Base-by-base conservation (phyloP, 164 flowering plant species). In the Litsea cubeba region DNA sequence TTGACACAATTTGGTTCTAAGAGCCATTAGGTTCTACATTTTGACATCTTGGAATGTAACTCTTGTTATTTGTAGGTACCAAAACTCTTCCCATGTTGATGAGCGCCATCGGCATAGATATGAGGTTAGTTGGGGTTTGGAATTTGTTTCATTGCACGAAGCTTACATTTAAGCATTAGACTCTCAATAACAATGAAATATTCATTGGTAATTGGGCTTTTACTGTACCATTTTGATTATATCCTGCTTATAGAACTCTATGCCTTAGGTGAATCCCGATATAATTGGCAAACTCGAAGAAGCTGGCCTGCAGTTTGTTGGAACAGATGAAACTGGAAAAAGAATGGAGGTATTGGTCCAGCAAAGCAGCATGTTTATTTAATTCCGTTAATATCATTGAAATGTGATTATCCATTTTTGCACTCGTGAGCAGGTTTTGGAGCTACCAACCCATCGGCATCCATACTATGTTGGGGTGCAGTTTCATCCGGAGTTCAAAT, bases 41-140 rank as follows among this genome's bases (percentile, higher is more conserved):
- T 40, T 40, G 10, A 40, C 46, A 40, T 40, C 46, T 40, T 40
- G 46, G 46, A 40, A 40, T 40, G 11, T 35, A 35, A 57, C 12
- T 76, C 8, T 54, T 17, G 8, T 25, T 58, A 35, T 35, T 62
- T 69, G 24, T 69, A 96, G 99, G 85, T 94, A 92, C 73, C 75
- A 77, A 30, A 87, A 88, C 75, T 72, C 89, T n/a, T 77, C 79
- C 57, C 81, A 84, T 79, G 94, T 94, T 72, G 97, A 94, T 80
- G 99, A 96, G 79, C 88, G 99, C 6, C 99, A 96, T 80, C 90
- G 99, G 12, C 99, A 96, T 80, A 87, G 99, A 85, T 93, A 89
- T 70, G 99, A 96, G 98, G 99, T 91, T 68, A 50, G 77, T 26
- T 63, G 46, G 26, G 8, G 72, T 25, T 2, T 57, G 51, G 40